These are phyloP conservation scores for Tieghemiomyces parasiticus DNA, from an alignment of 192 early-diverging fungal genomes.

Conservation along the genomic window DNA sequence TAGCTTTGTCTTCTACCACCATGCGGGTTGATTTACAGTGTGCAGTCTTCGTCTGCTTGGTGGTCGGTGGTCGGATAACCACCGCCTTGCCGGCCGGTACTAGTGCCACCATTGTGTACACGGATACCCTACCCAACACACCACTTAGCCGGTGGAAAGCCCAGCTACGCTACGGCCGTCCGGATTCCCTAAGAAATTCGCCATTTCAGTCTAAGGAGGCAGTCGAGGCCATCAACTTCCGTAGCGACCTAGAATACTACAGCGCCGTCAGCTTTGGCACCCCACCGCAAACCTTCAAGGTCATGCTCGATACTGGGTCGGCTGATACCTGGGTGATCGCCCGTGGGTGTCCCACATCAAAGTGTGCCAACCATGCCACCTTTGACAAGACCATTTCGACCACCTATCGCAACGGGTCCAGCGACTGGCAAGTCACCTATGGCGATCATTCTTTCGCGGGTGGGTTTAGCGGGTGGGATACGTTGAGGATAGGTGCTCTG, in stretches of 20 bases:
- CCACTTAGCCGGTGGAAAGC: no score
- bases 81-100: no score
- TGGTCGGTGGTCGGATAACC: no score
- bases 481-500: conserved; percentile 37
- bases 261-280: conserved; percentile 45
- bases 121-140: no score
- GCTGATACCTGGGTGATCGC: conserved; percentile 53
- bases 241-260: conserved; percentile 40
- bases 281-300: conserved; percentile 47
- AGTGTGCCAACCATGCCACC: conserved; percentile 26
- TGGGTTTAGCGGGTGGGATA: conserved; percentile 31
- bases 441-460: conserved; percentile 43
- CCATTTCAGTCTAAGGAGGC: no score
- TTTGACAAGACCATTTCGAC: conserved; percentile 34
- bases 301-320: conserved; percentile 59
- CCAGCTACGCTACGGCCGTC: no score
- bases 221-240: not conserved
- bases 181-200: no score
- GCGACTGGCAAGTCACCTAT: conserved; percentile 42
- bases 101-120: no score
- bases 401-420: conserved; percentile 37
- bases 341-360: conserved; percentile 18
- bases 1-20: no score
- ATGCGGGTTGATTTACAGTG: no score
- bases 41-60: no score